Percentiles rank a stretch among this genome's conserved stretches.
These are phyloP conservation scores for Rossbeevera mucosa DNA, from an alignment of 768 basidiomycete species.

Conservation along the genomic window DNA sequence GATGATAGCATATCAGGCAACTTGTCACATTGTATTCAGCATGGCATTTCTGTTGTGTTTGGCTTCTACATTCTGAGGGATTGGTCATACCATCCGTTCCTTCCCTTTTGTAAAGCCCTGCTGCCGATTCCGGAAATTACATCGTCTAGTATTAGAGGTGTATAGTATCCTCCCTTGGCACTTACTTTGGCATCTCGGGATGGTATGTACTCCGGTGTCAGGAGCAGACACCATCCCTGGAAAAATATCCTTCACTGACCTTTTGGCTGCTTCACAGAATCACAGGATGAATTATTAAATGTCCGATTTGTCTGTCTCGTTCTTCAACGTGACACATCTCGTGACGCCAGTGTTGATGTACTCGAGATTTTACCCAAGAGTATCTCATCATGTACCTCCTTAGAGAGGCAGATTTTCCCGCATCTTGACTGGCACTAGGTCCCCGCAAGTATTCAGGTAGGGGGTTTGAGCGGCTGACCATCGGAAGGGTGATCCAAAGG, in stretches of 20 bases:
- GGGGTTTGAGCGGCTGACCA: too few relatives aligned
- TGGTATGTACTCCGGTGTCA: conserved; percentile 15
- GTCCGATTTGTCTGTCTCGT: conserved; percentile 14
- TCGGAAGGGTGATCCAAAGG: too few relatives aligned
- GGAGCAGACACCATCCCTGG: conserved; percentile 23
- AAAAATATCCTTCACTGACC: conserved; percentile 22
- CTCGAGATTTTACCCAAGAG: too few relatives aligned
- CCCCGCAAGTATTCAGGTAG: too few relatives aligned
- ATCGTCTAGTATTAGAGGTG: conserved; percentile 39
- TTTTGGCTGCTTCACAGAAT: conserved; percentile 23
- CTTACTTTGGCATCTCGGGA: too few relatives aligned
- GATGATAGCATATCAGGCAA: too few relatives aligned
- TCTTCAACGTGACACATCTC: background rate
- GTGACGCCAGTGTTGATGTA: too few relatives aligned
- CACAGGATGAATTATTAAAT: conserved; percentile 16
- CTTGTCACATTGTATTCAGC: too few relatives aligned
- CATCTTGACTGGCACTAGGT: too few relatives aligned
- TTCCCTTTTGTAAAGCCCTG: conserved; percentile 25
- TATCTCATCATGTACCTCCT: too few relatives aligned
- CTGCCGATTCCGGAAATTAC: conserved; percentile 4
- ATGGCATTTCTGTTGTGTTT: too few relatives aligned
- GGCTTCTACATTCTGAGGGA: conserved; percentile 39
- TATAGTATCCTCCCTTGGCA: conserved; percentile 37
- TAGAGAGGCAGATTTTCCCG: too few relatives aligned
- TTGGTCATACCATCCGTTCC: conserved; percentile 36